A percentile compares a stretch with the other conserved stretches of the same genome.
Evolutionary conservation across 352 stramenopile genomes (phyloP).

Genomic region (Pythium volutum): DNA sequence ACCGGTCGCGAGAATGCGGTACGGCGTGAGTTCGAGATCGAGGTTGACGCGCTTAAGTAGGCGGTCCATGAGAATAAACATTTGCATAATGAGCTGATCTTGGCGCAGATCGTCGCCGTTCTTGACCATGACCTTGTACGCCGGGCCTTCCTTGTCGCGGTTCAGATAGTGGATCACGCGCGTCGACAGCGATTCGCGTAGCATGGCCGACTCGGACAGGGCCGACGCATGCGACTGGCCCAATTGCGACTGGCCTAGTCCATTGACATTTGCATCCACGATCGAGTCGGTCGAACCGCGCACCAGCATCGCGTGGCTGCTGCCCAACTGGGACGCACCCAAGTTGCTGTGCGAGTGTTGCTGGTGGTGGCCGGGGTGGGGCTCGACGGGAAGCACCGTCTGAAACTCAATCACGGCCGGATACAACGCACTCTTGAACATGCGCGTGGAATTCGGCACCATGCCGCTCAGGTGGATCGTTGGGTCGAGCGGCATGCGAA

Average conservation of each 20-base stretch:
- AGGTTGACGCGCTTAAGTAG: slow-evolving; percentile 98
- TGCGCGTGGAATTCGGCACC: slow-evolving; percentile 89
- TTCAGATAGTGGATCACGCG: slow-evolving; percentile 78
- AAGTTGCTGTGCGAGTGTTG: slow-evolving; percentile 9
- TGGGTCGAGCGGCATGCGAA: slow-evolving; percentile 88
- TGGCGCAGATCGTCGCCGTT: slow-evolving; percentile 99
- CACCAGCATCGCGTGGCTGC: slow-evolving; percentile 52
- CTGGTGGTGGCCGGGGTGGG: slow-evolving; percentile 8
- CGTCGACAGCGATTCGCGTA: slow-evolving; percentile 70
- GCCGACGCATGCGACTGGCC: slow-evolving; percentile 11
- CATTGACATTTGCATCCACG: slow-evolving; percentile 16
- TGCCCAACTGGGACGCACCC: neutral
- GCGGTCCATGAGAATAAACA: slow-evolving; percentile 99
- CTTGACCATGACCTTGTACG: slow-evolving; percentile 99
- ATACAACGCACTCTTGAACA: slow-evolving; percentile 99
- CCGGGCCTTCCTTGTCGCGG: slow-evolving; percentile 76
- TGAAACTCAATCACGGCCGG: slow-evolving; percentile 96
- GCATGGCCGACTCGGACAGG: slow-evolving; percentile 27
- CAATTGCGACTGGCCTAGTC: slow-evolving; percentile 15
- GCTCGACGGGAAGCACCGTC: slow-evolving; percentile 54
- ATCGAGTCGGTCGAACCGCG: slow-evolving; percentile 45
- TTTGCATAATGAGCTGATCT: slow-evolving; percentile 99
- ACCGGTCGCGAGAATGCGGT: slow-evolving; percentile 88
- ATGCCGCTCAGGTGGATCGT: slow-evolving; percentile 87
- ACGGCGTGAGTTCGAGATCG: slow-evolving; percentile 97